Evolutionary conservation across 2,329 filamentous ascomycete genomes (phyloP), one percentile per base, ranked within the genome.

Genomic region (Fusarium veterinarium): DNA sequence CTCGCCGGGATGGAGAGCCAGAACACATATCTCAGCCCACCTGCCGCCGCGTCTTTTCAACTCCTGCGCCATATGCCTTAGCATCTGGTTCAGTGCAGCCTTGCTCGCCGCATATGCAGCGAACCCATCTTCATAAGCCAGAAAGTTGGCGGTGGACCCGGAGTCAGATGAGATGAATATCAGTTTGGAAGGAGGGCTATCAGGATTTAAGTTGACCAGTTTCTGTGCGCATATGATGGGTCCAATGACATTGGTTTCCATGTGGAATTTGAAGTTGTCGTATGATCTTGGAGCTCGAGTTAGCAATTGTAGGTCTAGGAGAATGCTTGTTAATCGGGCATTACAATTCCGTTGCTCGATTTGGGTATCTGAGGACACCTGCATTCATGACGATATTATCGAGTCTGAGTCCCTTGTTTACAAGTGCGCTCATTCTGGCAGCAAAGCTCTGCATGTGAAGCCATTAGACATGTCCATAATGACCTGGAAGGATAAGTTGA

Each of bases 351-450:
- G 38, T 56, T 17, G 53, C 53, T 56, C 53, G 53, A 2, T 56
- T 56, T 0, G 53, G 53, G 5, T 56, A 56, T n/a, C 6, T 46
- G 2, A 56, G 53, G 0, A 46, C 38, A n/a, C 53, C 53, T 9
- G 53, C 53, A 35, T 56, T 56, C 11, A 56, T 31, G n/a, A 56
- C 4, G 17, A 56, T 25, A 2, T 46, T 56, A 1, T 44, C n/a
- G 3, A 56, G 3, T 7, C 4, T 33, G 5, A 16, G 13, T 31
- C 38, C 38, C 6, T 28, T 33, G 3, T 1, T 10, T 1, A n/a
- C 9, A 13, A 33, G n/a, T 0, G 9, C 6, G 8, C 2, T 17
- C 20, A 35, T 56, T 0, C 2, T 45, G 1, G n/a, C 38, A 10
- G 9, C 13, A 45, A 56, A 56, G 3, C 6, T 25, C 53, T 56